Evolutionary conservation across 2,329 filamentous ascomycete genomes (phyloP), one percentile per base, ranked within the genome.

Genomic region (Stromatinia cepivora): DNA sequence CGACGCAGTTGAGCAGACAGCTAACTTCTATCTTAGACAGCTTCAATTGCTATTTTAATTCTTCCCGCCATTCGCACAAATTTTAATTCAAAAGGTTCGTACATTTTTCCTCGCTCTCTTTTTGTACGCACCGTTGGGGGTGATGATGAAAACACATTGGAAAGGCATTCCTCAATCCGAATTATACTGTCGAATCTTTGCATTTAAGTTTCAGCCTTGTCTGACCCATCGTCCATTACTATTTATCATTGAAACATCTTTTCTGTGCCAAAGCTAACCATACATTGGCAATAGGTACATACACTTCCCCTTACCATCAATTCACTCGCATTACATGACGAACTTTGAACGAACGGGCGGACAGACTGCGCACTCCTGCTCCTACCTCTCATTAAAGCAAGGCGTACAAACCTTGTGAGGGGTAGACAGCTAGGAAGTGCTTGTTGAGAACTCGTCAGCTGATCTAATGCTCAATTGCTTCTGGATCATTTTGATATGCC

Each of bases 301-400:
- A 74, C 62, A 52, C 45, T 34, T 66, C 45, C 52, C 66, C 54
- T 28, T 63, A 25, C 63, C 48, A 52, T 31, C 46, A 52, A 57
- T 45, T 58, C 42, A n/a, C 46, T 54, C 72, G 72, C 73, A 75
- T 74, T 74, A 72, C 70, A 81, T 81, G 80, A 81, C 75, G 80
- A 81, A 81, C 76, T 78, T 81, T 81, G 80, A 81, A 81, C 80
- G 80, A 81, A 81, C 80, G 80, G 80, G 80, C 80, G 80, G 80
- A 80, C 80, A 81, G 78, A 81, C 78, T 79, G 74, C 74, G 76
- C 76, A 78, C 75, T 76, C 77, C 75, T 74, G 71, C 76, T 72
- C 74, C 77, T 78, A 71, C 73, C n/a, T 74, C 73, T 75, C 75
- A 75, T 75, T 70, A 78, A 80, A 78, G 73, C 77, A 78, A 76